Conservation (phyloP, 257 asterid species). For the Solanum appendiculatum region DNA sequence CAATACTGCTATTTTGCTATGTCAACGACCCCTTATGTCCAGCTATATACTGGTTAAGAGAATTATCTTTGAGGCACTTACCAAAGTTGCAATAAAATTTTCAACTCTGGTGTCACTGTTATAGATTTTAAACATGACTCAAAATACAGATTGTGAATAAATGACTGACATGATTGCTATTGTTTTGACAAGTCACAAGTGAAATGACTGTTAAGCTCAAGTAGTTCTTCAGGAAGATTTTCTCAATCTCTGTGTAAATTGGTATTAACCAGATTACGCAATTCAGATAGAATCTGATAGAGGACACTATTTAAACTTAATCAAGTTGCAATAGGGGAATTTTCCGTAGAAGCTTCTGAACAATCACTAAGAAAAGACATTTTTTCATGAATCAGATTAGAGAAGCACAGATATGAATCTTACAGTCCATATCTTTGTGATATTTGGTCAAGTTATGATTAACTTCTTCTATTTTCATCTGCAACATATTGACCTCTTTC, state of each 20-base stretch:
- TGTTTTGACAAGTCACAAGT: neutral
- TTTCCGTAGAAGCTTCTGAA: neutral
- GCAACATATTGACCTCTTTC: conserved; percentile 64
- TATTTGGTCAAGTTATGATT: conserved; percentile 59
- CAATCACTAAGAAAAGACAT: neutral
- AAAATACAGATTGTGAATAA: neutral
- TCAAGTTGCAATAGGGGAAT: neutral
- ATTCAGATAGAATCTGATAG: neutral
- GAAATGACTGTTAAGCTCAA: neutral
- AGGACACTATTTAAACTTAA: neutral
- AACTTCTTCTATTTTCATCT: conserved; percentile 72
- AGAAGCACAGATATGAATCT: conserved; percentile 13
- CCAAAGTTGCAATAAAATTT: neutral
- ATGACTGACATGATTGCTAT: neutral
- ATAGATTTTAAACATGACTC: neutral
- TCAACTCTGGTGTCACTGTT: neutral
- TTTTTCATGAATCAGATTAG: neutral
- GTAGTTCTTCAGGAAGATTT: neutral
- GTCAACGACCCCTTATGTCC: neutral
- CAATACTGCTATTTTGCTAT: neutral
- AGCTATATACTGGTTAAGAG: neutral
- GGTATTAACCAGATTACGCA: neutral
- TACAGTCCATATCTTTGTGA: conserved; percentile 76
- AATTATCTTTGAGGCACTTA: neutral
- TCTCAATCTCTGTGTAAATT: neutral